These are phyloP conservation scores for Lipomyces sp. DNA, from an alignment of 805 yeast species.

Conservation along the genomic window DNA sequence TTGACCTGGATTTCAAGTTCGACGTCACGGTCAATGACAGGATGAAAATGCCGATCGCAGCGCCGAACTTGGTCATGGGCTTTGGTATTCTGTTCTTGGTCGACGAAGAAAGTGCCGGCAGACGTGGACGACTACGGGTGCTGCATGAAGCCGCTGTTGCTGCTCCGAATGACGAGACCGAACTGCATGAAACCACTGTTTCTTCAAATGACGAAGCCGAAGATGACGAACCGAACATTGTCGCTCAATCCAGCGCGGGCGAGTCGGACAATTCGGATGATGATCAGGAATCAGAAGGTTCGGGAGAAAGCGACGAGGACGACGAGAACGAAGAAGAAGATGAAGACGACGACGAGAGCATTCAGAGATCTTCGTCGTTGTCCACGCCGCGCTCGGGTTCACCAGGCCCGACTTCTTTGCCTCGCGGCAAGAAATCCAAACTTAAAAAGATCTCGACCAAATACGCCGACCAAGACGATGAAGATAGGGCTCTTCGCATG, in stretches of 20 bases:
- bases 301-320: slow-evolving; percentile 13
- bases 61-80: slow-evolving; percentile 83
- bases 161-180: background rate
- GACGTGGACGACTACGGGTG: slow-evolving; percentile 42
- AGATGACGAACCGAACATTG: background rate
- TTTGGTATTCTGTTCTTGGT: slow-evolving; percentile 77
- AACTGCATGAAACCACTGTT: too few species aligned
- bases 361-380: background rate
- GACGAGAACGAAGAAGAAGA: too few species aligned
- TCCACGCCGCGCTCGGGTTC: slow-evolving; percentile 2
- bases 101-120: slow-evolving; percentile 56
- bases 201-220: slow-evolving; percentile 10
- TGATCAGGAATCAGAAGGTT: slow-evolving; percentile 24
- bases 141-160: slow-evolving; percentile 15
- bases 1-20: slow-evolving; percentile 56
- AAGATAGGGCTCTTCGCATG: slow-evolving; percentile 75
- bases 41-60: slow-evolving; percentile 22
- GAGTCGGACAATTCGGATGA: slow-evolving; percentile 19
- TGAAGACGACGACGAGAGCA: too few species aligned
- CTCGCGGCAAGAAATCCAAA: slow-evolving; percentile 86
- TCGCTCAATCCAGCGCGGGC: background rate
- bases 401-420: slow-evolving; percentile 47
- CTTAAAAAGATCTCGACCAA: slow-evolving; percentile 79
- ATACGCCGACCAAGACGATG: slow-evolving; percentile 91
- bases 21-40: slow-evolving; percentile 43